Base-by-base conservation (phyloP, 2,329 filamentous ascomycete species). In the Ascochyta koolunga region DNA sequence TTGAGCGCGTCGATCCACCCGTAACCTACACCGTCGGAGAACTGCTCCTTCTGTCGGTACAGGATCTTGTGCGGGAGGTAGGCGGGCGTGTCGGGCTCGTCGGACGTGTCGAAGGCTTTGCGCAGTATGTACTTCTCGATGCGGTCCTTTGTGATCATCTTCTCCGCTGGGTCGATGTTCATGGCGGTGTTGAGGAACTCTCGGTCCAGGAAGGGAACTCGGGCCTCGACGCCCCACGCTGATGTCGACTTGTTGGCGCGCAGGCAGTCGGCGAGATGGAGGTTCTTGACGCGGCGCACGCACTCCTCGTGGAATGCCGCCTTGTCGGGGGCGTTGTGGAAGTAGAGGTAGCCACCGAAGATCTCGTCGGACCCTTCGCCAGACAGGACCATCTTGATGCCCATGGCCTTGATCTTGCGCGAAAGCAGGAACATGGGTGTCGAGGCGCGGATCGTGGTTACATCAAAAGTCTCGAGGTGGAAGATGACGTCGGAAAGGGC, bases 11-110 rank as follows among this genome's bases (percentile, higher is more conserved):
- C 95, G 73, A 99, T 99, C 95, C 95, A 99, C 60, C 95, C 93
- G 80, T 99, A 99, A 53, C 95, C 95, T 53, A 99, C 95, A 74
- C 95, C 96, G 70, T 99, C 96, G 54, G 89, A 96, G 82, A 99
- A 99, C 80, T 99, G 95, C 82, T 99, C 95, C 86, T 99, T 99
- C 79, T 99, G 96, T 74, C 96, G 86, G 90, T 91, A 99, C 51
- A 99, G 87, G 67, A 99, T 99, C 75, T 93, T 87, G 16, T 96
- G 88, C 7, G 96, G 95, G n/a, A 99, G 86, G 80, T 98, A 99
- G 9, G 95, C 87, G 65, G 89, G 79, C 42, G 83, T 85, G 41
- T 83, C 87, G 15, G 93, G 91, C 78, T 96, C 90, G 71, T 93
- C 91, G 41, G 84, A 86, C 25, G 92, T 96, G 78, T 99, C 95